Conservation (phyloP, 176 grass and related monocot species). For the Oryza glumipatula region DNA sequence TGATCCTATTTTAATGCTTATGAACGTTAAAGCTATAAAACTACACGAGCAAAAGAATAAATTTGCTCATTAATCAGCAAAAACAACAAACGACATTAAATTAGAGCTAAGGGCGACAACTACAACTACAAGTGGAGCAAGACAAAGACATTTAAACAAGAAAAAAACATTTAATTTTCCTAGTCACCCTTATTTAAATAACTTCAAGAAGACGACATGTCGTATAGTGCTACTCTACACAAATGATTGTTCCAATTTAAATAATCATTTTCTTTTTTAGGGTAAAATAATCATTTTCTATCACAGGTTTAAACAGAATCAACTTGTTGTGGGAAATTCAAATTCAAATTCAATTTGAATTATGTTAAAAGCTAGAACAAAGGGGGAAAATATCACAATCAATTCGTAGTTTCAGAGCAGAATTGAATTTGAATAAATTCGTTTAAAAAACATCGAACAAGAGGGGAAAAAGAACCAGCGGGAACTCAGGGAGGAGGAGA, state of each 20-base stretch:
- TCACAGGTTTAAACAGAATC: not conserved
- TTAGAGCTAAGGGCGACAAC: not conserved
- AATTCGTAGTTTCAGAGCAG: too few species aligned
- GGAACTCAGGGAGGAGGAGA: conserved; percentile 21
- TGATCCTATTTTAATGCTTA: too few species aligned
- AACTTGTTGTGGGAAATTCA: not conserved
- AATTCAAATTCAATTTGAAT: not conserved
- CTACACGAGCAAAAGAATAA: too few species aligned
- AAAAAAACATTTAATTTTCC: not conserved
- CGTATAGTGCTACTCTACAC: not conserved
- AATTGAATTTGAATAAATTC: too few species aligned
- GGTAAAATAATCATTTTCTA: not conserved
- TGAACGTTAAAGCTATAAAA: not conserved
- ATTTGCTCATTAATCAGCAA: not conserved
- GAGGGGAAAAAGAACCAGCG: not conserved
- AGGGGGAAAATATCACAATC: not conserved
- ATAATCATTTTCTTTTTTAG: not conserved
- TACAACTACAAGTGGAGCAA: not conserved
- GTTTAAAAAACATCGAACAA: not conserved
- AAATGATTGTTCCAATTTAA: not conserved
- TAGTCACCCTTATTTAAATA: not conserved
- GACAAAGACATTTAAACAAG: not conserved
- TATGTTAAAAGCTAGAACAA: not conserved
- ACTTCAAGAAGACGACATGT: too few species aligned
- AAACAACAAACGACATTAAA: not conserved